Base-by-base conservation (phyloP, 352 stramenopile genomes). In the Saprolegnia parasitica region DNA sequence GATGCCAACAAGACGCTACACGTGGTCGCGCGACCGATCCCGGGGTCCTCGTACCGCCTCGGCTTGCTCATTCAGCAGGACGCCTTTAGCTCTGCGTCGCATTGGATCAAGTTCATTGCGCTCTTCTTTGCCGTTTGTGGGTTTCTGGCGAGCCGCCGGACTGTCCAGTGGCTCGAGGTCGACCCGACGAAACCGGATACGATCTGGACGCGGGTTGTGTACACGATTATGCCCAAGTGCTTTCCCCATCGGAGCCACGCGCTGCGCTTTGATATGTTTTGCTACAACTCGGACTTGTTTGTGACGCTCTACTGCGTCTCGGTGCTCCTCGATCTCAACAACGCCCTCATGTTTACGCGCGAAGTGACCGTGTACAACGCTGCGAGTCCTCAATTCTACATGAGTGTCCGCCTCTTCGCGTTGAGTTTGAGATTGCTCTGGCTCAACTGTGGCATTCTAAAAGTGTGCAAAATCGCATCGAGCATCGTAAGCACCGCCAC, bases 261-360 rank as follows among this genome's bases (percentile, higher is more conserved):
- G n/a, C 52, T 70, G 24, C 42, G 46, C 15, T 61, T 70, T 35
- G 26, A 24, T 39, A 35, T 61, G 42, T 37, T 70, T 37, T 70
- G 63, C 35, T 61, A 61, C 63, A 70, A 70, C 42, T 61, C 42
- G 29, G 63, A 70, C 46, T 45, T 62, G 18, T 70, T 70, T 70
- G 63, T 70, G 26, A n/a, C 61, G 50, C 39, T 70, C 9, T 70
- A 55, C 39, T 49, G 29, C 26, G 20, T 70, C 26, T 37, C 47
- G 4, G 46, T 70, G 10, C 5, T 61, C 29, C 16, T 45, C 32
- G 63, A 70, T 46, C 9, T 61, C 23, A 20, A 62, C 10, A 62
- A 26, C 5, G 16, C 29, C 4, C 45, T 70, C 26, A 37, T 70
- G 8, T 70, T 4, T n/a, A 61, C 21, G 1, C 32, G 54, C 23